Evolutionary conservation across 2,329 filamentous ascomycete genomes (phyloP), one percentile per base, ranked within the genome.

Genomic region (Dothideomycetidae sp.): DNA sequence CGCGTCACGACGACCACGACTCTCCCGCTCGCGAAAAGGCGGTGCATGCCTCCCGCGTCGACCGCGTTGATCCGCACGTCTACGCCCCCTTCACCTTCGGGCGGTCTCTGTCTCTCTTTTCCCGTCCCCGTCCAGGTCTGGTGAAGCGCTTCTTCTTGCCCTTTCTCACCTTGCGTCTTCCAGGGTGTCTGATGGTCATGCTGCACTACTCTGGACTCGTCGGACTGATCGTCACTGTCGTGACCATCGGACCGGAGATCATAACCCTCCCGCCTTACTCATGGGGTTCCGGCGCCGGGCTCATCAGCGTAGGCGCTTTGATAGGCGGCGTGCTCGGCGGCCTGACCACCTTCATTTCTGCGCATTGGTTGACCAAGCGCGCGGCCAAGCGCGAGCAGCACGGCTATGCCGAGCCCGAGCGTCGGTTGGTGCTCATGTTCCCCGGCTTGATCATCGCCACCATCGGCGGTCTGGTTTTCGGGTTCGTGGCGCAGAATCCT

Each of bases 181-280:
- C 60, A 3, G 60, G 60, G 21, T 57, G 58, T 0, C 61, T 59
- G 56, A 50, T 63, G 3, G 52, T 63, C 10, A 56, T 60, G 30
- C 42, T 56, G 1, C 60, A 59, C 49, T 63, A 64, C 37, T 58
- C 58, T 4, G 60, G 59, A 1, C 49, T 63, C 1, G 54, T 63
- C 5, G 60, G 57, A 11, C 53, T 55, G 2, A 52, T 61, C 26
- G 58, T 63, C 12, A 55, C 56, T 1, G 53, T 57, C 29, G 53
- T 54, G 30, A 55, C 51, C 2, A 49, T 63, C n/a, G 54, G 49
- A 3, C 53, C 59, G 0, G 53, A 57, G 34, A 35, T 62, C 2
- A 49, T 63, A 2, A 48, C 55, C 4, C 44, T 42, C 5, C 60
- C 59, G 10, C 61, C 60, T 0, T 63, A 62, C 37, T 51, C 60